Conservation (phyloP, 2,329 filamentous ascomycete species). For the Beauveria bassiana region DNA sequence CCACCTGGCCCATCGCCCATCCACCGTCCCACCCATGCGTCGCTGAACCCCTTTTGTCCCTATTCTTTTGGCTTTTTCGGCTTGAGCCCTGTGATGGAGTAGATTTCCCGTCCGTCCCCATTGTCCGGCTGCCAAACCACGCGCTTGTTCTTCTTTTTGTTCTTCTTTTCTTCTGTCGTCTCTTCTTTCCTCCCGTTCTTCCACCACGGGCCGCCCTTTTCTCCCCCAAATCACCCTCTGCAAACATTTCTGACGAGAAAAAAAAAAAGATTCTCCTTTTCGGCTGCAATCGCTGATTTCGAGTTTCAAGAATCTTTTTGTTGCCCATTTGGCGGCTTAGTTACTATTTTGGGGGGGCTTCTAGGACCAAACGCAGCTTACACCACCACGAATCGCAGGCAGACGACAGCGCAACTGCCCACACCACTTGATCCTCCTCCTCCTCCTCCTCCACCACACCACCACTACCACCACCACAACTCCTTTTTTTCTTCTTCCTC, state of each 20-base stretch:
- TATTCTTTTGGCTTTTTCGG: neutral
- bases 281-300: neutral
- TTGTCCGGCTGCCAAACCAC: neutral
- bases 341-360: neutral
- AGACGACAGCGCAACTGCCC: neutral
- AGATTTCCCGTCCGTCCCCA: constrained; percentile 2
- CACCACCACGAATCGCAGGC: constrained; percentile 3
- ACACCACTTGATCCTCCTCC: neutral
- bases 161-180: neutral
- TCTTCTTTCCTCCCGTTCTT: neutral
- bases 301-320: neutral
- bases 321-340: neutral
- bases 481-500: neutral
- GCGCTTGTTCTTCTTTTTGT: neutral
- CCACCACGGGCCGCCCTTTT: too few species aligned
- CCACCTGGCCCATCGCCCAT: neutral
- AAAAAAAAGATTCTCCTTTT: neutral
- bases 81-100: neutral
- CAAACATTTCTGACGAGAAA: neutral
- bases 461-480: neutral
- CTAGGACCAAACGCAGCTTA: neutral
- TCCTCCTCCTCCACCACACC: neutral
- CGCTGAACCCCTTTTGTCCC: constrained; percentile 9
- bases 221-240: neutral
- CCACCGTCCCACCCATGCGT: constrained; percentile 1